Conservation (phyloP, 2,329 filamentous ascomycete genomes). For the Coleophoma crateriformis region DNA sequence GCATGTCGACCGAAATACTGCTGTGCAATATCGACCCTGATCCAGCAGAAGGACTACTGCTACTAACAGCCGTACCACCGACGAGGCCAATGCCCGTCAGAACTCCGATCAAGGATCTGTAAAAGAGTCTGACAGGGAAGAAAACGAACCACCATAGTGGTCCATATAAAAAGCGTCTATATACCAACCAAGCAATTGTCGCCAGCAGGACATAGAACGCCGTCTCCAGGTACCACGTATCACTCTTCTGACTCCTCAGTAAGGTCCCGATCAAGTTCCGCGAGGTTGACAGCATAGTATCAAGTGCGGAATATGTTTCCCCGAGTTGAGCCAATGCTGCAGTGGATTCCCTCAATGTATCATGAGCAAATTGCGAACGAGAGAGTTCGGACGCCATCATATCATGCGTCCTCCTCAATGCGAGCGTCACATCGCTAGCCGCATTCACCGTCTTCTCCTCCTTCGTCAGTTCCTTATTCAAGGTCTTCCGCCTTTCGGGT, state of each 20-base stretch:
- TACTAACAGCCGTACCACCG: slow-evolving; percentile 18
- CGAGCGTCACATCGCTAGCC: slow-evolving; percentile 76
- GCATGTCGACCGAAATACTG: slow-evolving; percentile 12
- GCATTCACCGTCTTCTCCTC: slow-evolving; percentile 71
- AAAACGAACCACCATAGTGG: slow-evolving; percentile 86
- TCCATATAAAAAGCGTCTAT: slow-evolving; percentile 79
- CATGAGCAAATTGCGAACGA: slow-evolving; percentile 82
- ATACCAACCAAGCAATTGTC: slow-evolving; percentile 81
- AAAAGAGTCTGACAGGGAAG: slow-evolving; percentile 68
- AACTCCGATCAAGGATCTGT: slow-evolving; percentile 51
- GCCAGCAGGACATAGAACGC: slow-evolving; percentile 75
- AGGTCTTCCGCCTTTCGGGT: slow-evolving; percentile 4
- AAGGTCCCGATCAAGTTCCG: slow-evolving; percentile 72
- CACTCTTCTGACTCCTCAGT: slow-evolving; percentile 84
- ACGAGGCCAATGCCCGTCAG: slow-evolving; percentile 43
- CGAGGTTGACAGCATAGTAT: slow-evolving; percentile 69
- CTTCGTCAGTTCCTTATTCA: slow-evolving; percentile 33
- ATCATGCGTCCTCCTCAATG: slow-evolving; percentile 78
- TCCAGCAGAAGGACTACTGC: slow-evolving; percentile 1
- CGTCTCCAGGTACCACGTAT: slow-evolving; percentile 96
- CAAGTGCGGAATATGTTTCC: slow-evolving; percentile 75
- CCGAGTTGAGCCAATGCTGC: slow-evolving; percentile 75
- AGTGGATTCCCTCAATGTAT: slow-evolving; percentile 80
- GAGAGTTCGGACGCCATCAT: slow-evolving; percentile 81
- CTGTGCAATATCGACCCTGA: slow-evolving; percentile 9